Evolutionary conservation across 2,329 filamentous ascomycete species (phyloP), one percentile per base, ranked within the genome.

Genomic region (Drechslerella coelobrocha): DNA sequence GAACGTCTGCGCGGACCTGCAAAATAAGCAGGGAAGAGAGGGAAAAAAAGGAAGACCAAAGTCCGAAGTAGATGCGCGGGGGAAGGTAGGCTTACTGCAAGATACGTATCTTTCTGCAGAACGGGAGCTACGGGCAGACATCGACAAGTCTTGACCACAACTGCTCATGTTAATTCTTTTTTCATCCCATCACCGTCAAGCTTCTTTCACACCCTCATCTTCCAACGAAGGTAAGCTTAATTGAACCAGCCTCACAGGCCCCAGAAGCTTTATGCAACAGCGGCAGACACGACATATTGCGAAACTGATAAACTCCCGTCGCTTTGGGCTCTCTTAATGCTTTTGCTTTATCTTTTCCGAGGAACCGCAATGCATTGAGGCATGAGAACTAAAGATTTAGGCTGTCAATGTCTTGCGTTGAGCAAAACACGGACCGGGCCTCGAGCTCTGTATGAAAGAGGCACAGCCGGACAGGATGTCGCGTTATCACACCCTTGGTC

Each of bases 121-220:
- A 48, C 59, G 59, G 59, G 59, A 63, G 66, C 66, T 63, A 62
- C 61, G 59, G 47, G 39, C 65, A 59, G 65, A 61, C 62, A 63
- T 54, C 12, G 29, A 12, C 29, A 31, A 31, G 29, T 31, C 34
- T 47, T 53, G 53, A 52, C 51, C 59, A 26, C 34, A 27, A 50
- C 24, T 39, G 19, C 17, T 17, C 29, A 50, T 43, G 43, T 37
- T 19, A 48, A 19, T n/a, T 50, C 47, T 52, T 43, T 41, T 71
- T 69, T 71, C 66, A 51, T 71, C 66, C 66, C 66, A 71, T 71
- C 45, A 63, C 63, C 57, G 39, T 41, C 39, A 41, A 27, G 56
- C 47, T 39, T 31, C 53, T 48, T 53, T 52, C 47, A 47, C 48
- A 54, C 59, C 50, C 31, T 54, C 47, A 54, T 29, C 52, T 23